Evolutionary conservation across 345 rosid genomes (phyloP).

Genomic region (Mangifera indica): DNA sequence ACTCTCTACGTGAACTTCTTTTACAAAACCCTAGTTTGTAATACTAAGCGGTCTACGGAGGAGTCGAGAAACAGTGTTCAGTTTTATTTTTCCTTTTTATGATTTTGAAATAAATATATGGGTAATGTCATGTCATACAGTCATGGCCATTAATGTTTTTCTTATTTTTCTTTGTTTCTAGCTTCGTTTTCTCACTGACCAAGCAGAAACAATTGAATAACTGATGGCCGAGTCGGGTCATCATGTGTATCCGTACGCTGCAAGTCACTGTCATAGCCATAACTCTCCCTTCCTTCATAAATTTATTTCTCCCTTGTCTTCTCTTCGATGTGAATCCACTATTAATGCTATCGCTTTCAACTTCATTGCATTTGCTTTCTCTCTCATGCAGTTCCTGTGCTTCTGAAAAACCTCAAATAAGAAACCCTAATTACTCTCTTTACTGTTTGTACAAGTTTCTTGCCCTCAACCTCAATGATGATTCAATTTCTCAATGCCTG

Average conservation of each 20-base stretch:
- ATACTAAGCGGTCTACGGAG: no score
- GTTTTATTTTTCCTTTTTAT: no score
- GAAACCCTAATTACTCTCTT: constrained; percentile 26
- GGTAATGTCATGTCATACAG: neutral
- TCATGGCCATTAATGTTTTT: neutral
- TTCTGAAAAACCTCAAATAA: constrained; percentile 19
- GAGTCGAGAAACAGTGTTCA: no score
- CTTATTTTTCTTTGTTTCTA: neutral
- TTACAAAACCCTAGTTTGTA: no score
- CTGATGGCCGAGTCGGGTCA: neutral
- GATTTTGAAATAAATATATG: no score
- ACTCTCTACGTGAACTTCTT: no score
- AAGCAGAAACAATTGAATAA: constrained; percentile 7
- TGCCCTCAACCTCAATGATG: no score
- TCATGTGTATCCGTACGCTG: constrained; percentile 23
- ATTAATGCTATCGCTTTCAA: constrained; percentile 36
- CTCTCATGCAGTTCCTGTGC: constrained; percentile 11
- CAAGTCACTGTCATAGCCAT: constrained; percentile 40
- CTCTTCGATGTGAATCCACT: no score
- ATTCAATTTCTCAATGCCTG: constrained; percentile 10
- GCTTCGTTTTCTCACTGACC: constrained; percentile 9
- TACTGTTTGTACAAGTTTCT: constrained; percentile 31
- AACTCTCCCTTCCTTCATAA: constrained; percentile 38
- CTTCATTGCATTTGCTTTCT: constrained; percentile 26
- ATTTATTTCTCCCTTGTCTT: constrained; percentile 1